Evolutionary conservation across 345 rosid species (phyloP).

Genomic region (Rhodamnia argentea): DNA sequence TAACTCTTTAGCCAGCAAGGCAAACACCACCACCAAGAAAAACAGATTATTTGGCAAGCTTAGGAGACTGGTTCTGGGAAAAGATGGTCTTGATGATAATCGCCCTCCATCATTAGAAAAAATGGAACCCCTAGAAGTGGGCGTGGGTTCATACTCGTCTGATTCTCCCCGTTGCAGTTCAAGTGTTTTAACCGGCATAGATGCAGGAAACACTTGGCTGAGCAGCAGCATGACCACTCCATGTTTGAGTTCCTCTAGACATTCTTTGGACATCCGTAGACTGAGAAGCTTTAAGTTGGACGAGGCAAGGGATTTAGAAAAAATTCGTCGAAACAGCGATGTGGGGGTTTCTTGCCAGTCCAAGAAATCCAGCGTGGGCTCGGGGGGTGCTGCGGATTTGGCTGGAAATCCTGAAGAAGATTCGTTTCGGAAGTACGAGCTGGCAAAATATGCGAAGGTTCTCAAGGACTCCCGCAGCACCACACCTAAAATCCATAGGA

Average conservation of each 20-base stretch:
- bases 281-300: slow-evolving; percentile 19
- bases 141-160: neutral
- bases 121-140: slow-evolving; percentile 17
- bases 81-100: slow-evolving; percentile 29
- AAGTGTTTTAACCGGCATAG: slow-evolving; percentile 6
- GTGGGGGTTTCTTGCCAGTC: neutral
- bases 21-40: slow-evolving; percentile 27
- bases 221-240: slow-evolving; percentile 12
- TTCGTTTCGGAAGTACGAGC: slow-evolving; percentile 23
- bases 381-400: neutral
- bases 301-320: slow-evolving; percentile 18
- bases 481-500: slow-evolving; percentile 20
- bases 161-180: slow-evolving; percentile 24
- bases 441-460: slow-evolving; percentile 54
- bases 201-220: slow-evolving; percentile 5
- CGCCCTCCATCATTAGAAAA: slow-evolving; percentile 16
- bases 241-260: slow-evolving; percentile 21
- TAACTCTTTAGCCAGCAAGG: slow-evolving; percentile 15
- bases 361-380: neutral
- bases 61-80: slow-evolving; percentile 51
- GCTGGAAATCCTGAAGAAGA: neutral
- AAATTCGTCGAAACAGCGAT: slow-evolving; percentile 12
- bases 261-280: slow-evolving; percentile 45
- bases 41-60: slow-evolving; percentile 50
- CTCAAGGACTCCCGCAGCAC: slow-evolving; percentile 29